Percentiles rank a stretch among this genome's conserved stretches.
phyloP scores from a whole-genome alignment of 2,329 filamentous ascomycete genomes.

The Epichloe hybrida region DNA sequence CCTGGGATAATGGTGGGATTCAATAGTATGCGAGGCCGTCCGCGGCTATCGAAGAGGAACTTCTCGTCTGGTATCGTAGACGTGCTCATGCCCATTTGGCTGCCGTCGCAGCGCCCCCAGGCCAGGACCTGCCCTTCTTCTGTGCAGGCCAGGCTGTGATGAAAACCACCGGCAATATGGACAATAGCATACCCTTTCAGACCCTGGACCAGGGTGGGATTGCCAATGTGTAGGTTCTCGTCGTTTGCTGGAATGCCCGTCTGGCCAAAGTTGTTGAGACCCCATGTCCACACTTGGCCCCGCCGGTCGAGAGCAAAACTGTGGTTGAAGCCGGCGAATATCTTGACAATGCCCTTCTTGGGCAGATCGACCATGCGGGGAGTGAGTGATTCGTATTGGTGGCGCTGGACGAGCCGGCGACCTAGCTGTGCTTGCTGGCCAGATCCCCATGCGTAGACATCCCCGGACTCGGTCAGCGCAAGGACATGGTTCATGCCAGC shows the following conservation, averaged over 20 bases:
- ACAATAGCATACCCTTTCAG: constrained; percentile 40
- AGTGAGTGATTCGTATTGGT: constrained; percentile 30
- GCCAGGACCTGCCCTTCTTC: constrained; percentile 27
- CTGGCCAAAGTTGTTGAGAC: constrained; percentile 58
- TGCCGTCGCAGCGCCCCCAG: constrained; percentile 31
- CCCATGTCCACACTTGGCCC: constrained; percentile 56
- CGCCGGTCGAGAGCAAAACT: constrained; percentile 53
- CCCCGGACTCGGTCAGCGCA: constrained; percentile 43
- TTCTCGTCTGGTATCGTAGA: constrained; percentile 1
- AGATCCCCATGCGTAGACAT: constrained; percentile 10
- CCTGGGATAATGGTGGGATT: constrained; percentile 16
- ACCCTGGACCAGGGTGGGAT: constrained; percentile 24
- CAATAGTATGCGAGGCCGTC: constrained; percentile 4
- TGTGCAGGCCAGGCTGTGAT: constrained; percentile 28
- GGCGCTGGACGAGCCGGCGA: constrained; percentile 36
- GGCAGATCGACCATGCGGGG: constrained; percentile 22
- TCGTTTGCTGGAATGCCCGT: constrained; percentile 43
- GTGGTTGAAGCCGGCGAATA: constrained; percentile 49
- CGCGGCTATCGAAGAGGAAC: constrained; percentile 4
- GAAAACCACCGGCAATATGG: constrained; percentile 35
- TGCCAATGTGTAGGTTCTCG: constrained; percentile 33
- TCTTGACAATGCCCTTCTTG: constrained; percentile 20
- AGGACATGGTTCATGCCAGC: constrained; percentile 54
- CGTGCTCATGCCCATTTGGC: constrained; percentile 14
- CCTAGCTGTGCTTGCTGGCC: constrained; percentile 34